Percentiles rank a stretch among this genome's conserved stretches.
Evolutionary conservation across 1,284 basidiomycete genomes (phyloP).

Genomic region (Ganoderma multipileum): DNA sequence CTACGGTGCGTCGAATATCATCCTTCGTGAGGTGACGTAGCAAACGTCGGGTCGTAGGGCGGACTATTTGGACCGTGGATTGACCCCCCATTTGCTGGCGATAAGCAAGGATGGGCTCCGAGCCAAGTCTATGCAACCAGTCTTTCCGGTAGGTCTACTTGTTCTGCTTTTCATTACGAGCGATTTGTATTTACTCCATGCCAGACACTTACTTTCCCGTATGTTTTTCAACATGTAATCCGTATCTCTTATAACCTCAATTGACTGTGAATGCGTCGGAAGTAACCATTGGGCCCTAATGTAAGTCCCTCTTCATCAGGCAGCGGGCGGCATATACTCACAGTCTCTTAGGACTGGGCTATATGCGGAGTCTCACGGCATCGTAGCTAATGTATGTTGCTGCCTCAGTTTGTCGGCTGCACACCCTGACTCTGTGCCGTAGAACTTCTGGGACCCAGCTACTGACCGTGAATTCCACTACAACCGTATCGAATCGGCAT

Average conservation of each 20-base stretch:
- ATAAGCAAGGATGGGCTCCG: constrained; percentile 83
- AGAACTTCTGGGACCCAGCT: constrained; percentile 89
- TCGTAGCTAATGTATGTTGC: constrained; percentile 82
- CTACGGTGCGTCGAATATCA: constrained; percentile 59
- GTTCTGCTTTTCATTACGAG: background rate
- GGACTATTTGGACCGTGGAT: constrained; percentile 81
- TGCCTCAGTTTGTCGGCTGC: background rate
- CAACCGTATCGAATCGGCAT: constrained; percentile 63
- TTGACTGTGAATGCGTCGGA: background rate
- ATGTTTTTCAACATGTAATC: constrained; percentile 40
- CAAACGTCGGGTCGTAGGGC: constrained; percentile 55
- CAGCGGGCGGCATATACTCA: background rate
- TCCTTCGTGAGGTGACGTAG: background rate
- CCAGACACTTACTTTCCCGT: constrained; percentile 91
- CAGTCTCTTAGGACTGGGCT: constrained; percentile 76
- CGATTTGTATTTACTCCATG: constrained; percentile 2
- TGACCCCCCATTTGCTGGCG: constrained; percentile 82
- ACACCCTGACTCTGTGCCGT: background rate
- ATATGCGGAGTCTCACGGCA: constrained; percentile 88
- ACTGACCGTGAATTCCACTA: constrained; percentile 73
- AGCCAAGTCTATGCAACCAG: constrained; percentile 83
- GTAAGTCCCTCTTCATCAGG: constrained; percentile 45
- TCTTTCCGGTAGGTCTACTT: constrained; percentile 76
- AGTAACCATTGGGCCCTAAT: constrained; percentile 88
- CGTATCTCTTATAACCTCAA: background rate